Base-by-base conservation (phyloP, 177 flowering plant species). In the Vitis hybrid region DNA sequence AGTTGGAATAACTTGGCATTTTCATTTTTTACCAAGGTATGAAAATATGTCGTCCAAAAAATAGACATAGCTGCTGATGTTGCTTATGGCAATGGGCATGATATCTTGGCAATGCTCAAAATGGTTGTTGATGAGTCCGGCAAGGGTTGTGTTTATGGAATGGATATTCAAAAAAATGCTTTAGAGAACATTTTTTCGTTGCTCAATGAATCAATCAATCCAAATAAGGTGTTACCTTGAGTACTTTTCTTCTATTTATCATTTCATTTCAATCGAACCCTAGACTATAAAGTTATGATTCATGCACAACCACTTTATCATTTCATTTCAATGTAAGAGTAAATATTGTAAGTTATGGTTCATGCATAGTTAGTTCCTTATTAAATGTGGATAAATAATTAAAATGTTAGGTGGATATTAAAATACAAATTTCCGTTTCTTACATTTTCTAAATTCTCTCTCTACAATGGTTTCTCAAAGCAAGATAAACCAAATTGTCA, bases 31-130 rank as follows among this genome's bases (percentile, higher is more conserved):
- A 18, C 55, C 45, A 94, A 97, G 71, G 83, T 93, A 13, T 95
- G 97, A 97, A 82, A 83, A 71, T 80, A 77, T 76, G 77, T 91
- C 45, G 82, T 89, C 59, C 79, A 45, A 62, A 88, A 83, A 77
- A 96, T 96, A 56, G 97, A 95, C 70, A 73, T 65, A 4, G 96
- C 83, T 15, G 73, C 93, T 49, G 99, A 95, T 83, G 98, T 98
- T 72, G 90, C 96, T 15, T 93, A 97, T 74, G 98, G 99, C 23
- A 94, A 94, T 83, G 99, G 99, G 55, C 62, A 82, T 77, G 97
- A 94, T 66, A 93, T 96, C 61, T 77, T 91, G 67, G 93, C 86
- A 21, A 72, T 93, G 88, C 80, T 88, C 30, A 86, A 84, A 69
- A 69, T 95, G 83, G 88, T 90, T 3, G 81, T 87, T 30, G 92